These are phyloP conservation scores for Podosphaera fusca DNA, from an alignment of 2,329 filamentous ascomycete genomes.

Conservation along the genomic window DNA sequence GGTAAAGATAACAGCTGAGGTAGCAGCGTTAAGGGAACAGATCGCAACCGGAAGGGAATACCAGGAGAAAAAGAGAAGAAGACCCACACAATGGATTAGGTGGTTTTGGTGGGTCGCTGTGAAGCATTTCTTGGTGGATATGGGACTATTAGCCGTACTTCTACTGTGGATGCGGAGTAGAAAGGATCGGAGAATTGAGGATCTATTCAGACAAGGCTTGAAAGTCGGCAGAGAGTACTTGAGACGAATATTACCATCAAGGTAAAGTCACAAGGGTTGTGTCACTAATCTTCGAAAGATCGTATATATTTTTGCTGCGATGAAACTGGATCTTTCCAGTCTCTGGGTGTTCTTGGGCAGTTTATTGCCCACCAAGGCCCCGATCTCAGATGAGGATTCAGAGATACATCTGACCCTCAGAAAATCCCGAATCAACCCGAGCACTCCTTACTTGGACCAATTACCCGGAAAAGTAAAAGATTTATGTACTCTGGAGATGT, in stretches of 20 bases:
- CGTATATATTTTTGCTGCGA: too few species aligned
- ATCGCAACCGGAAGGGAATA: constrained; percentile 57
- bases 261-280: constrained; percentile 7
- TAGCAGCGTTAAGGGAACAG: constrained; percentile 80
- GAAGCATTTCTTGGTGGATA: constrained; percentile 54
- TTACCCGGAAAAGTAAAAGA: too few species aligned
- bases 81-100: constrained; percentile 43
- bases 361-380: too few species aligned
- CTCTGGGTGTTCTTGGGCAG: too few species aligned
- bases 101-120: constrained; percentile 46
- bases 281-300: too few species aligned
- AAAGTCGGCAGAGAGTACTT: constrained; percentile 33
- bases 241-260: constrained; percentile 31
- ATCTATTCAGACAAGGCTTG: constrained; percentile 44
- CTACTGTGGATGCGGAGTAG: constrained; percentile 49
- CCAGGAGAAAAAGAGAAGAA: constrained; percentile 38
- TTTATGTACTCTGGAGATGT: too few species aligned
- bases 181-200: constrained; percentile 49
- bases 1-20: constrained; percentile 74
- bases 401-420: too few species aligned
- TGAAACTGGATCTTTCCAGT: too few species aligned
- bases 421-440: too few species aligned
- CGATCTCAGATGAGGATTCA: too few species aligned
- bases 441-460: too few species aligned
- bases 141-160: constrained; percentile 39